Evolutionary conservation across 2,329 filamentous ascomycete species (phyloP), one percentile per base, ranked within the genome.

Genomic region (Penicillium sclerotiorum): DNA sequence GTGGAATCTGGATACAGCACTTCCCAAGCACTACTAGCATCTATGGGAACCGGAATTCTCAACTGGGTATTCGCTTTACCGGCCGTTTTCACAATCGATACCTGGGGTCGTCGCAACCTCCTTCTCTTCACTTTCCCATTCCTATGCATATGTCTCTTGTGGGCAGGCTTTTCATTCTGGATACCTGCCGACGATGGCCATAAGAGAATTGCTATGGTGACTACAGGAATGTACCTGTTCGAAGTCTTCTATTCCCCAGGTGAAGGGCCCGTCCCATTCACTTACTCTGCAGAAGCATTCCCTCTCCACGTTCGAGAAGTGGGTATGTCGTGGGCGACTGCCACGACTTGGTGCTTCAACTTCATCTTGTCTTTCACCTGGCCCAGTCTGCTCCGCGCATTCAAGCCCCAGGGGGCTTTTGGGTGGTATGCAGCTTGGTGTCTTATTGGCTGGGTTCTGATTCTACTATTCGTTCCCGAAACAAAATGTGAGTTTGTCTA

Each of bases 21-120:
- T 21, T 73, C 78, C 4, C 66, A 68, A 5, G 82, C 85, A 1
- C 74, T 88, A 2, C 69, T 77, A 5, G 82, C 82, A 0, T 86
- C 83, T 0, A 77, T 87, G 52, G 84, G 84, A 1, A 86, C 82
- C 42, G 85, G 85, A 2, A 77, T 85, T 50, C 75, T 87, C 62
- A 87, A 87, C 61, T 87, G 81, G 72, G 67, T 87, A 20, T 87
- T 86, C 56, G 83, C 84, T 1, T 67, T 86, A 8, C 82, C 83
- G 0, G 83, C 83, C 1, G 76, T 87, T 46, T 82, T 83, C 59
- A 86, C 83, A 0, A 87, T 87, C 45, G 85, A 88, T 62, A 85
- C 79, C 0, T 87, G 82, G 58, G 85, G 85, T 5, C 78, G 85
- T 2, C 77, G 85, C 4, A 84, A 83, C 53, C 72, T 87, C 5